These are phyloP conservation scores for Funneliformis caledonium DNA, from an alignment of 371 early-diverging fungal species.

Conservation along the genomic window DNA sequence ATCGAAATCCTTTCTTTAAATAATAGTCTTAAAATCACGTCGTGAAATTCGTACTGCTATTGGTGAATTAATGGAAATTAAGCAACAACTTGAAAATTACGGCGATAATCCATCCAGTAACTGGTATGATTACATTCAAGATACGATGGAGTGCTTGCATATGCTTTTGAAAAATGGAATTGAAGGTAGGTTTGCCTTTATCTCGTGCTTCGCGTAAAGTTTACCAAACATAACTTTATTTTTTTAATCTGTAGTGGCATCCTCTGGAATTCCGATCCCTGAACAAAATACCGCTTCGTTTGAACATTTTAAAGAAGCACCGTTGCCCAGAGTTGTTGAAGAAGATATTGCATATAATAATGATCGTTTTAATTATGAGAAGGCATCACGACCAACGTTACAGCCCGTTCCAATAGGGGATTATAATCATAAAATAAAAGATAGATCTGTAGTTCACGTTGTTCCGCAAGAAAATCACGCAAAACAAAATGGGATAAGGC, in stretches of 20 bases:
- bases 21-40: conserved; percentile 35
- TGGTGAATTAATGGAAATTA: conserved; percentile 24
- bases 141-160: conserved; percentile 30
- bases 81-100: conserved; percentile 24
- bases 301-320: background rate
- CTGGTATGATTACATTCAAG: conserved; percentile 38
- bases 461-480: background rate
- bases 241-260: conserved; percentile 7
- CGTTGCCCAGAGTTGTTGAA: background rate
- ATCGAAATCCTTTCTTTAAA: background rate
- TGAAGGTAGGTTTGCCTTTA: conserved; percentile 25
- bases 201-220: background rate
- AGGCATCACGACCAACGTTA: background rate
- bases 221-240: background rate
- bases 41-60: conserved; percentile 29
- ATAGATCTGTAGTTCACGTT: background rate
- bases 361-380: background rate
- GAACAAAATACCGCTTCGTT: background rate
- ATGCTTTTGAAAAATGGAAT: conserved; percentile 29
- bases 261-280: background rate
- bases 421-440: background rate
- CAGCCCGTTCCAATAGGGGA: background rate
- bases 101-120: background rate
- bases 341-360: conserved; percentile 3
- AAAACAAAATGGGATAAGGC: background rate